Percentiles rank a stretch among this genome's conserved stretches.
These are phyloP conservation scores for Cenchrus americanus DNA, from an alignment of 176 grass and related monocot genomes.

Conservation along the genomic window DNA sequence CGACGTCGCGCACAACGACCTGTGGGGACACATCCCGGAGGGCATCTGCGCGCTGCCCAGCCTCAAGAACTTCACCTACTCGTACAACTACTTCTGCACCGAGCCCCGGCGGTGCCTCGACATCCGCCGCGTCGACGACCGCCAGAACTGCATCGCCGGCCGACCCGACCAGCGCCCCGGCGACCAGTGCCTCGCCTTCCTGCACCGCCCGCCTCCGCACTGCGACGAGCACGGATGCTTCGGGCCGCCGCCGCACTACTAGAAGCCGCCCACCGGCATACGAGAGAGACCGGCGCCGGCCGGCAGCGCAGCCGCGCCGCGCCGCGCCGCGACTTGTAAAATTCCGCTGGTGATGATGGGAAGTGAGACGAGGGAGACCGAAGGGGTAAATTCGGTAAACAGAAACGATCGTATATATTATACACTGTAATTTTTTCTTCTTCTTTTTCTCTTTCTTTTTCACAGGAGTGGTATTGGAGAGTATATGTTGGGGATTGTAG, in stretches of 20 bases:
- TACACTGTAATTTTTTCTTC: conserved; percentile 57
- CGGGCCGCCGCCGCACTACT: conserved; percentile 49
- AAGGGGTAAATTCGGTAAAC: background rate
- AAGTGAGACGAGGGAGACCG: background rate
- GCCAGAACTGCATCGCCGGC: conserved; percentile 70
- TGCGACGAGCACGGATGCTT: conserved; percentile 74
- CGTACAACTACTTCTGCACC: conserved; percentile 84
- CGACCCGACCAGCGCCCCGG: conserved; percentile 60
- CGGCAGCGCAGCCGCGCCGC: background rate
- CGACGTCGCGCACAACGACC: conserved; percentile 76
- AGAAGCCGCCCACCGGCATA: background rate
- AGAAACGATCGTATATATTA: conserved; percentile 52
- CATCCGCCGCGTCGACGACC: conserved; percentile 59
- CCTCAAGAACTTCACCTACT: conserved; percentile 82
- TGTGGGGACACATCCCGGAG: conserved; percentile 58
- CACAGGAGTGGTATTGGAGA: conserved; percentile 43
- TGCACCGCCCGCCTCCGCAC: conserved; percentile 64
- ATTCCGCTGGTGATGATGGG: conserved; percentile 24
- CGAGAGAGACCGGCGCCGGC: too few species aligned
- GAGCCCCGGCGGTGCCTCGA: conserved; percentile 53
- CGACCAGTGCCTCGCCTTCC: conserved; percentile 70
- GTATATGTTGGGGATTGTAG: conserved; percentile 47
- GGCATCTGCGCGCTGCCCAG: conserved; percentile 68
- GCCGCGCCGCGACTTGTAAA: conserved; percentile 32
- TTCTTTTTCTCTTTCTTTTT: conserved; percentile 2